Percentiles rank a stretch among this genome's conserved stretches.
Evolutionary conservation across 108 stramenopile species (phyloP).

Genomic region (Cylindrotheca fusiformis): DNA sequence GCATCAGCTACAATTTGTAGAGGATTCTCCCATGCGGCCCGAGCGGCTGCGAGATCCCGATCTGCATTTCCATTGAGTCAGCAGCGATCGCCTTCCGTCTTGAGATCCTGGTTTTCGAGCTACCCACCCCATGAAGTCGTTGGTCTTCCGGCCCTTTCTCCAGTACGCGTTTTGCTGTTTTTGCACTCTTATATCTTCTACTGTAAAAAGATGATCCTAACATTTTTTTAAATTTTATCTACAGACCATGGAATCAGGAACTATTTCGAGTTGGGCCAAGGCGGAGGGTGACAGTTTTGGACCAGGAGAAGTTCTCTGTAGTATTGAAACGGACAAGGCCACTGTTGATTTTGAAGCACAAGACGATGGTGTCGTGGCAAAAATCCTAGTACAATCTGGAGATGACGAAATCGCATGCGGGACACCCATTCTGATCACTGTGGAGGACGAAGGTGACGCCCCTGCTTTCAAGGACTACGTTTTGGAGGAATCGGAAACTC

Average conservation of each 20-base stretch:
- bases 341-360: constrained; percentile 97
- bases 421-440: constrained; percentile 78
- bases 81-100: constrained; percentile 1
- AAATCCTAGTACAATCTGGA: constrained; percentile 82
- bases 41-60: neutral
- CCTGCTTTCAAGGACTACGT: constrained; percentile 88
- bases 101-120: constrained; percentile 46
- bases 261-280: constrained; percentile 83
- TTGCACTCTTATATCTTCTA: neutral
- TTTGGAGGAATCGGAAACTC: constrained; percentile 40
- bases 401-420: constrained; percentile 84
- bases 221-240: constrained; percentile 17
- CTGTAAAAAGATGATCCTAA: neutral
- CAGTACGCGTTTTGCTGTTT: constrained; percentile 44
- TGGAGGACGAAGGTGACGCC: constrained; percentile 85
- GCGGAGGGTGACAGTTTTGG: constrained; percentile 78
- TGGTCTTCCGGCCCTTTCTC: constrained; percentile 94
- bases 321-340: constrained; percentile 99
- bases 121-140: constrained; percentile 87
- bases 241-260: constrained; percentile 91
- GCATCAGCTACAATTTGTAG: constrained; percentile 14
- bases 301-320: constrained; percentile 93
- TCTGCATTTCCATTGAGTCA: constrained; percentile 12
- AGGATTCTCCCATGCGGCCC: constrained; percentile 12
- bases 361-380: constrained; percentile 96